Evolutionary conservation across 805 yeast genomes (phyloP).

Genomic region (Yarrowia osloensis): DNA sequence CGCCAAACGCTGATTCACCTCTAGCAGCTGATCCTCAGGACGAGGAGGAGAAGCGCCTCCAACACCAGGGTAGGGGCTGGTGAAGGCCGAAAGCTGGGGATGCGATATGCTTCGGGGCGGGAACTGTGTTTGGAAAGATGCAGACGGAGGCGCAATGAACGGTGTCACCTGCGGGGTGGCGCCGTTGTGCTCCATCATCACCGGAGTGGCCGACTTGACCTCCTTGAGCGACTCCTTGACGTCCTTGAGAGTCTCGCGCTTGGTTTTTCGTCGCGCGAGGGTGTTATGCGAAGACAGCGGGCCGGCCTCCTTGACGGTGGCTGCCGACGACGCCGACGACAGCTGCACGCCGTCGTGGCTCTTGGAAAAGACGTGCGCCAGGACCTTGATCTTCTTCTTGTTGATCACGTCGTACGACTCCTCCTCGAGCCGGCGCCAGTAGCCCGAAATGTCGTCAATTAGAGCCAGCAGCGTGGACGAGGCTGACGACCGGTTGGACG

Average conservation of each 20-base stretch:
- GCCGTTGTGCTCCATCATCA: background rate
- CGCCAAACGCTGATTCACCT: slow-evolving; percentile 8
- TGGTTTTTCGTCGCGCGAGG: background rate
- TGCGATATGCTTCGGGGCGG: slow-evolving; percentile 20
- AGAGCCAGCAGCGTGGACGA: slow-evolving; percentile 15
- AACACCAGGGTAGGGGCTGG: background rate
- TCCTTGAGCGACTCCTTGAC: slow-evolving; percentile 27
- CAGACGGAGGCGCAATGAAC: background rate
- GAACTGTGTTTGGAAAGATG: background rate
- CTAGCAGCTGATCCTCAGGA: background rate
- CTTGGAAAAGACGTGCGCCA: slow-evolving; percentile 22
- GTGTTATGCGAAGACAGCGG: background rate
- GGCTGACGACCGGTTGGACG: slow-evolving; percentile 23
- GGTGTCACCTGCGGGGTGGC: background rate
- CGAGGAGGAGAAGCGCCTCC: background rate
- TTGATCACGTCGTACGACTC: slow-evolving; percentile 28
- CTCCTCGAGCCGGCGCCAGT: slow-evolving; percentile 22
- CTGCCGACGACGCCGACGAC: background rate
- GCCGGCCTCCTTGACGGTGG: slow-evolving; percentile 7
- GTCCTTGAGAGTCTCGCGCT: slow-evolving; percentile 12
- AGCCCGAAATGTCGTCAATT: slow-evolving; percentile 28
- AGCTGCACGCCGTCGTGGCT: slow-evolving; percentile 6
- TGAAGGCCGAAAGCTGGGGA: background rate
- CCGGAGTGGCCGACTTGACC: background rate
- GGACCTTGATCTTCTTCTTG: slow-evolving; percentile 25